A percentile compares a stretch with the other conserved stretches of the same genome.
These are phyloP conservation scores for Penicillium oxalicum DNA, from an alignment of 2,329 filamentous ascomycete genomes.

Conservation along the genomic window DNA sequence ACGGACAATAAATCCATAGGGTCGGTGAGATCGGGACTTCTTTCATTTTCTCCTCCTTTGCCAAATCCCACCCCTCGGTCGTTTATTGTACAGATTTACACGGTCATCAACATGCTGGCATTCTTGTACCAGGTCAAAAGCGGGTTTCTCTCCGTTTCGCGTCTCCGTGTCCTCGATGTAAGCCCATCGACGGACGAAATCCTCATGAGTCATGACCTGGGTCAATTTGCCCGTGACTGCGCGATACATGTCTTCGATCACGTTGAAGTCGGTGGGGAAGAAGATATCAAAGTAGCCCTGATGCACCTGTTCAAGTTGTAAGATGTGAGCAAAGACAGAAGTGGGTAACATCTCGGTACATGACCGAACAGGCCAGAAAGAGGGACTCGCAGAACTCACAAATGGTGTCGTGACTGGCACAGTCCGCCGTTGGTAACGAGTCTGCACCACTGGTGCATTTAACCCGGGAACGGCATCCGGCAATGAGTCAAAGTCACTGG, in stretches of 20 bases:
- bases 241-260: conserved; percentile 86
- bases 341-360: too few relatives aligned
- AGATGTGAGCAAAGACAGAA: conserved; percentile 2
- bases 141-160: conserved; percentile 88
- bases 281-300: conserved; percentile 99
- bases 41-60: background rate
- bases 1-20: background rate
- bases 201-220: conserved; percentile 75
- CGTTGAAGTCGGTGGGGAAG: conserved; percentile 90
- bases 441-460: conserved; percentile 95
- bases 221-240: conserved; percentile 90
- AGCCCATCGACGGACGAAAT: conserved; percentile 86
- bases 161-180: conserved; percentile 86
- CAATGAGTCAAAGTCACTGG: conserved; percentile 83
- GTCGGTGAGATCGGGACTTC: too few relatives aligned
- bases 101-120: conserved; percentile 82
- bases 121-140: conserved; percentile 92
- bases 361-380: background rate
- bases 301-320: conserved; percentile 59
- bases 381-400: conserved; percentile 49
- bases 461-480: conserved; percentile 76
- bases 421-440: conserved; percentile 76
- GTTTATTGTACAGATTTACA: conserved; percentile 42
- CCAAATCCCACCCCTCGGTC: too few relatives aligned
- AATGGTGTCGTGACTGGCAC: conserved; percentile 86